A percentile compares a stretch with the other conserved stretches of the same genome.
Evolutionary conservation across 768 basidiomycete genomes (phyloP).

Genomic region (Multifurca ochricompacta): DNA sequence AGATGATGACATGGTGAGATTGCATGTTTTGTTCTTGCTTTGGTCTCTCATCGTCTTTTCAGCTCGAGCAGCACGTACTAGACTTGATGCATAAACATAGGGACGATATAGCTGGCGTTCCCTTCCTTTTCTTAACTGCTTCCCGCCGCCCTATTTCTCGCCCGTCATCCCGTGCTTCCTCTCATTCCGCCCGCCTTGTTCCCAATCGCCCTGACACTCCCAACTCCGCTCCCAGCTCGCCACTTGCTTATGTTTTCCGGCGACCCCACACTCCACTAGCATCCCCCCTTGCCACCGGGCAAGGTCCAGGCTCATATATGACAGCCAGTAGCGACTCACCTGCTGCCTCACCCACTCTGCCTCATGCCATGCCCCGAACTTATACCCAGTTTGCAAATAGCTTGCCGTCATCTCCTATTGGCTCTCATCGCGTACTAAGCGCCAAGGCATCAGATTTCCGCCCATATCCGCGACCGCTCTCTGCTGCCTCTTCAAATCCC

Average conservation of each 20-base stretch:
- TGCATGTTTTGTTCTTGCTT: background rate
- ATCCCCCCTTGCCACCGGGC: conserved; percentile 63
- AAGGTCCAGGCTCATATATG: conserved; percentile 48
- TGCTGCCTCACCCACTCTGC: conserved; percentile 58
- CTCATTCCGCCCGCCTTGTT: conserved; percentile 55
- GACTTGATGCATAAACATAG: conserved; percentile 95
- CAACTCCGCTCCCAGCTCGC: conserved; percentile 65
- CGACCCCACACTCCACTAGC: conserved; percentile 73
- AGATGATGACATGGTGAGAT: conserved; percentile 59
- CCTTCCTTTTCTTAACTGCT: conserved; percentile 76
- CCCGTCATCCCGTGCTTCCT: conserved; percentile 72
- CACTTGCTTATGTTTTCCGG: conserved; percentile 65
- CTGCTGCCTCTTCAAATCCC: conserved; percentile 60
- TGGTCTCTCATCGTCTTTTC: conserved; percentile 15
- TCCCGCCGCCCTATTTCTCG: conserved; percentile 72
- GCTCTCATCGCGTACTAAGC: conserved; percentile 77
- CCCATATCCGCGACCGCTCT: conserved; percentile 73
- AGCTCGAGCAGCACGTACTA: conserved; percentile 84
- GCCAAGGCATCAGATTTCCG: conserved; percentile 89
- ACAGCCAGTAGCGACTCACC: conserved; percentile 45
- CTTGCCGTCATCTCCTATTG: conserved; percentile 75
- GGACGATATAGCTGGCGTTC: conserved; percentile 77
- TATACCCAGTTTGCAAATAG: conserved; percentile 67
- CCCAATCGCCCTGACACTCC: conserved; percentile 69
- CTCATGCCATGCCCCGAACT: conserved; percentile 47